phyloP scores from a whole-genome alignment of 371 early-diverging fungal species.

The Catenaria anguillulae region DNA sequence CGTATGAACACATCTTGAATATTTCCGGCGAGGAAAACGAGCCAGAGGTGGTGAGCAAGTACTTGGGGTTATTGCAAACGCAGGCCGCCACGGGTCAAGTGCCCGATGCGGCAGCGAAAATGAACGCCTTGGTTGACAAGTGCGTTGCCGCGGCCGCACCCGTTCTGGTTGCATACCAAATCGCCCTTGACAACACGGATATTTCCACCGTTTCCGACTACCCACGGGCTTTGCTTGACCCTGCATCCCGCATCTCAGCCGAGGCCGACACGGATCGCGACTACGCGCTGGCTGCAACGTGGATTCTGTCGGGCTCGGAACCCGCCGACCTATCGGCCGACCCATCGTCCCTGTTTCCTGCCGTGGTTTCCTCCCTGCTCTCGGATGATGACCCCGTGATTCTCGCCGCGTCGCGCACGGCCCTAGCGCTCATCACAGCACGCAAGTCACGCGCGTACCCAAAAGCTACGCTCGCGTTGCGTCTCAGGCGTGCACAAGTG shows the following conservation, averaged over 20 bases:
- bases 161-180: not conserved
- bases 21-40: too few species aligned
- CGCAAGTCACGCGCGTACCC: too few species aligned
- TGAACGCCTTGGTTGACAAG: too few species aligned
- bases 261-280: not conserved
- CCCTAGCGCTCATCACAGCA: too few species aligned
- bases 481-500: too few species aligned
- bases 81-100: too few species aligned
- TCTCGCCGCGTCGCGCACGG: not conserved
- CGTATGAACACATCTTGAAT: not conserved
- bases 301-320: not conserved
- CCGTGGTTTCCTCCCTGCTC: not conserved
- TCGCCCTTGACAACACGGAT: not conserved
- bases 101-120: too few species aligned
- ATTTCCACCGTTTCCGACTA: not conserved
- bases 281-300: not conserved
- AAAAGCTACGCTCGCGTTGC: too few species aligned
- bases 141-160: not conserved
- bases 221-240: not conserved
- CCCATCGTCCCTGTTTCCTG: not conserved
- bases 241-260: too few species aligned
- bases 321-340: not conserved
- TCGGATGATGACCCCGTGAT: not conserved
- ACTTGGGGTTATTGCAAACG: too few species aligned
- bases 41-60: not conserved